These are phyloP conservation scores for Paramyrothecium roridum DNA, from an alignment of 2,329 filamentous ascomycete species.

Conservation along the genomic window DNA sequence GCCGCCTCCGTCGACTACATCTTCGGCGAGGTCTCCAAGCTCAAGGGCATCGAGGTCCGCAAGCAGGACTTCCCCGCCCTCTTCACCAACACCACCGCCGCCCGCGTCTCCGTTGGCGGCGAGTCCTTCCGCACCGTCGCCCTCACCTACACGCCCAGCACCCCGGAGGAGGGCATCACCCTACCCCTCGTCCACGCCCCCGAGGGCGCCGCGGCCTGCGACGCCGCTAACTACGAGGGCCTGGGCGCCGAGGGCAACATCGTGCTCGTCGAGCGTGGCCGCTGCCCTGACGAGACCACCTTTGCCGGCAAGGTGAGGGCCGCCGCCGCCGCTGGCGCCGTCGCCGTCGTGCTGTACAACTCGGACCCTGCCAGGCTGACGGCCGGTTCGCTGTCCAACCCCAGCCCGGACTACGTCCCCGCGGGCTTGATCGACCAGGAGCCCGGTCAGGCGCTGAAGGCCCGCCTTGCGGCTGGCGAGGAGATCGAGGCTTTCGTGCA, in stretches of 20 bases:
- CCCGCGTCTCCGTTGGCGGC: conserved; percentile 18
- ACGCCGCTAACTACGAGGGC: conserved; percentile 17
- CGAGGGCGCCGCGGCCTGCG: conserved; percentile 19
- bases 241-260: conserved; percentile 24
- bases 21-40: conserved; percentile 19
- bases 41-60: conserved; percentile 21
- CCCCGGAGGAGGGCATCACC: conserved; percentile 23
- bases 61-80: conserved; percentile 25
- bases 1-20: conserved; percentile 29
- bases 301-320: conserved; percentile 26
- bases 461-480: conserved; percentile 27
- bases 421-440: conserved; percentile 25
- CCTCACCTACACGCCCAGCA: conserved; percentile 26
- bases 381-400: conserved; percentile 20
- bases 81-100: conserved; percentile 18
- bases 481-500: conserved; percentile 30
- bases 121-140: conserved; percentile 20
- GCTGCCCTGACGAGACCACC: conserved; percentile 23
- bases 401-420: conserved; percentile 22
- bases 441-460: conserved; percentile 20
- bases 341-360: conserved; percentile 27
- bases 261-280: conserved; percentile 25
- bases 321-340: conserved; percentile 23
- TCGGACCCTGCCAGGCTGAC: conserved; percentile 23
- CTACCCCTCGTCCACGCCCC: conserved; percentile 20